These are phyloP conservation scores for Sporothrix humicola DNA, from an alignment of 2,329 filamentous ascomycete species.

Conservation along the genomic window DNA sequence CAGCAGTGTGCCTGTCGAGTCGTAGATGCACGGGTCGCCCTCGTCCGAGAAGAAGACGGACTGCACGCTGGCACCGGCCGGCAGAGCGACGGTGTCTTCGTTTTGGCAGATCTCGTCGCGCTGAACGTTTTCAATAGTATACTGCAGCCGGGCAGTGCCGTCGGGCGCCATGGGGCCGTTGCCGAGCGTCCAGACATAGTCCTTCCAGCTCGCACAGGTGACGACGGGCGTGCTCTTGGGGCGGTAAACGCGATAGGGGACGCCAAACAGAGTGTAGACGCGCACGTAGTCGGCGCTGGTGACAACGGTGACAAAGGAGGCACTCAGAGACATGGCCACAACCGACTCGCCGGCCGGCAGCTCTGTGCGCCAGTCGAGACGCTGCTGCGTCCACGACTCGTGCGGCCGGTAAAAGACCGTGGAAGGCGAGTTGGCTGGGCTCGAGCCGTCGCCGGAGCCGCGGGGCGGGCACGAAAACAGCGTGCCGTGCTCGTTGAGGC, in stretches of 20 bases:
- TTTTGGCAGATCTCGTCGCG: slow-evolving; percentile 93
- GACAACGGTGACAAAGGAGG: slow-evolving; percentile 87
- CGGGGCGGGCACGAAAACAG: slow-evolving; percentile 81
- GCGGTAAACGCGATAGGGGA: slow-evolving; percentile 85
- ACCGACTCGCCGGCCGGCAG: slow-evolving; percentile 88
- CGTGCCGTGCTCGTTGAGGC: slow-evolving; percentile 81
- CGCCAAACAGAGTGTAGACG: slow-evolving; percentile 89
- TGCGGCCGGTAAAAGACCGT: slow-evolving; percentile 96
- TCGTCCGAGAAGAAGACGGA: slow-evolving; percentile 90
- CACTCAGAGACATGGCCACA: slow-evolving; percentile 85
- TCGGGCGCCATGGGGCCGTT: slow-evolving; percentile 85
- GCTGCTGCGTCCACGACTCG: slow-evolving; percentile 89
- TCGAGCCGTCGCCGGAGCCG: slow-evolving; percentile 4
- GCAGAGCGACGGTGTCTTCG: slow-evolving; percentile 87
- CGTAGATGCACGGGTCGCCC: slow-evolving; percentile 97
- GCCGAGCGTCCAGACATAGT: slow-evolving; percentile 95
- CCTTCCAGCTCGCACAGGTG: slow-evolving; percentile 89
- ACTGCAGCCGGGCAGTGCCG: slow-evolving; percentile 78
- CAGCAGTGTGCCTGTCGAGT: slow-evolving; percentile 86
- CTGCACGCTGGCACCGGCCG: slow-evolving; percentile 73
- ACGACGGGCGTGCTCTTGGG: slow-evolving; percentile 91
- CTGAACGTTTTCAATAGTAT: slow-evolving; percentile 94
- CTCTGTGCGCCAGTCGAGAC: slow-evolving; percentile 86
- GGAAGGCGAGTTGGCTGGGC: slow-evolving; percentile 66
- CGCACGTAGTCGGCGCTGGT: slow-evolving; percentile 88